Evolutionary conservation across 768 basidiomycete species (phyloP).

Genomic region (Cyclocybe cylindracea): DNA sequence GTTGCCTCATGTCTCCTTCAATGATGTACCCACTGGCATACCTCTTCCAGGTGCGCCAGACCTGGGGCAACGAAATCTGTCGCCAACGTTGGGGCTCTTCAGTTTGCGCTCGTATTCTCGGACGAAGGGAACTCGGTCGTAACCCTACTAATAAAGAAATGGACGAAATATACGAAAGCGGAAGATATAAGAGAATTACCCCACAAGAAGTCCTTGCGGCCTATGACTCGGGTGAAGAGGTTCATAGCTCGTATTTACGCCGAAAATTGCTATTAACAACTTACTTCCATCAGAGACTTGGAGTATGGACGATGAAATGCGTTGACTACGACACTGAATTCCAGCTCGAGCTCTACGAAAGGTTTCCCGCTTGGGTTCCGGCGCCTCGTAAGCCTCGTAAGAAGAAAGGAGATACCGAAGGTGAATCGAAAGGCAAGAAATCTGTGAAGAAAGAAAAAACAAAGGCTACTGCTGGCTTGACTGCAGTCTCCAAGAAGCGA

Average conservation of each 20-base stretch:
- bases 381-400: background rate
- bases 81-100: conserved; percentile 26
- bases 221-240: conserved; percentile 31
- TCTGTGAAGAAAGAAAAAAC: background rate
- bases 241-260: conserved; percentile 6
- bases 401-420: background rate
- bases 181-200: conserved; percentile 15
- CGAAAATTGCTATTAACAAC: background rate
- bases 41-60: conserved; percentile 21
- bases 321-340: conserved; percentile 39
- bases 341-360: conserved; percentile 30
- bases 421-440: background rate
- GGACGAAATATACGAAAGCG: conserved; percentile 1
- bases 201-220: conserved; percentile 26
- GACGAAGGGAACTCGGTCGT: conserved; percentile 23
- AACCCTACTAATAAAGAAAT: conserved; percentile 27
- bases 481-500: background rate
- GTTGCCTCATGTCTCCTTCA: background rate
- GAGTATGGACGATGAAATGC: conserved; percentile 41
- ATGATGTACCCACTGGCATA: background rate
- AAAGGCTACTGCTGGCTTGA: no score
- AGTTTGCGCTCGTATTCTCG: conserved; percentile 25
- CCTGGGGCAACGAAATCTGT: conserved; percentile 29
- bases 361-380: conserved; percentile 16
- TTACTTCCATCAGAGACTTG: conserved; percentile 23